A percentile compares a stretch with the other conserved stretches of the same genome.
Evolutionary conservation across 495 filamentous ascomycete genomes (phyloP).

Genomic region (Hyaloscypha bicolor): DNA sequence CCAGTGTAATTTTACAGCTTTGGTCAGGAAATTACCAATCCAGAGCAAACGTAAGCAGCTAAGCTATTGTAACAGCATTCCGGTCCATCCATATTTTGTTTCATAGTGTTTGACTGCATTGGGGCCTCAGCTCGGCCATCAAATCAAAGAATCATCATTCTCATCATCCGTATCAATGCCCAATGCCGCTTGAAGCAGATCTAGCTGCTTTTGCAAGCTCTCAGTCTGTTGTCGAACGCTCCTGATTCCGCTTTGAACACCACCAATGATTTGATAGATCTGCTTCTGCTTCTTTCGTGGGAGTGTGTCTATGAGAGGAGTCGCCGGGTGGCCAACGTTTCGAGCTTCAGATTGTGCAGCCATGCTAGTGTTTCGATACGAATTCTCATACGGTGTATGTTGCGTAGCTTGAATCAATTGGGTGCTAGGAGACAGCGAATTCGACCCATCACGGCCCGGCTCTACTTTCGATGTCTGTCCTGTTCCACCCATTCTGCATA

Average conservation of each 20-base stretch:
- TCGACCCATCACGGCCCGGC: background rate
- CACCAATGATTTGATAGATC: constrained; percentile 27
- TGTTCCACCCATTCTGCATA: no score
- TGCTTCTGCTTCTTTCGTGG: constrained; percentile 29
- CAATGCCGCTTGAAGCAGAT: constrained; percentile 16
- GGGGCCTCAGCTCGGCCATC: background rate
- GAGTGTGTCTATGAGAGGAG: constrained; percentile 24
- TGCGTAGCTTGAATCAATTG: constrained; percentile 12
- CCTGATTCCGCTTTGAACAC: constrained; percentile 29
- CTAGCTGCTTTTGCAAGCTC: constrained; percentile 27
- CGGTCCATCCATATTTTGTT: background rate
- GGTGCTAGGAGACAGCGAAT: constrained; percentile 15
- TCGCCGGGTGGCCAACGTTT: background rate
- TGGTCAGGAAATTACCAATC: no score
- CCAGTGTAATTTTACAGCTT: no score
- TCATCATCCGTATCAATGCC: constrained; percentile 12
- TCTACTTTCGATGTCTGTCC: background rate
- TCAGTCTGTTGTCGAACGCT: constrained; percentile 27
- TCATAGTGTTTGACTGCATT: background rate
- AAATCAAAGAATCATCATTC: background rate
- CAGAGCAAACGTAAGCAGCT: no score
- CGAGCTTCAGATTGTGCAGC: background rate
- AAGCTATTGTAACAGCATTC: no score
- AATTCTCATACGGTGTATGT: background rate
- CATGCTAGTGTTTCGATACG: background rate